Base-by-base conservation (phyloP, 345 rosid species). In the Salix suchowensis region DNA sequence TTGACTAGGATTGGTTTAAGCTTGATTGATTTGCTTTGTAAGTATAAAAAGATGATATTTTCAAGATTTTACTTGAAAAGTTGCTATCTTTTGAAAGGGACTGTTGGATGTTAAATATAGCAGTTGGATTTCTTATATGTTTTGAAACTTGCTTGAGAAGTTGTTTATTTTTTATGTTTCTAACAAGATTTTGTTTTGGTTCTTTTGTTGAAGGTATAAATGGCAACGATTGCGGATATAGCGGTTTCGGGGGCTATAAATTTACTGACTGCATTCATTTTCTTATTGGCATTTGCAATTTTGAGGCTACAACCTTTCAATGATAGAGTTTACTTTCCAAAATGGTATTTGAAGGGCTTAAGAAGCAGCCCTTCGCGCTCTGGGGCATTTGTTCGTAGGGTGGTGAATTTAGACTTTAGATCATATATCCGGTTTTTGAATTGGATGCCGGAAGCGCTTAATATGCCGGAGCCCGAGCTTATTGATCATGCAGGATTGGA, bases 401-500 rank as follows among this genome's bases (percentile, higher is more conserved):
- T 95, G 83, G 89, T 96, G 72, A 96, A 93, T 76, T 70, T 96
- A 77, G 96, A 96, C 74, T 85, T 76, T 66, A 80, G 89, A 55
- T 80, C 98, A 0, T 96, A 96, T 83, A 28, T 91, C 64, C 86
- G 64, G 78, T 96, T 96, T 84, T 85, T 96, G 80, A 84, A 89
- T 82, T 96, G 98, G 99, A 91, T 96, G 93, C 97, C 96, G 2
- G 96, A 74, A 28, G 98, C 99, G 2, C 86, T 96, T 18, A 90
- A 85, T 81, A 96, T 93, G 99, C 98, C 99, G 0, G 99, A 96
- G 83, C 90, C 86, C 68, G 98, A 93, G 82, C 97, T 96, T 73
- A 89, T 96, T 72, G 99, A 96, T 23, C 99, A 96, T 74, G 99
- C 99, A 0, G 99, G 99, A 55, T 84, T 96, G 88, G 98, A 96